Conservation (phyloP, 495 filamentous ascomycete species). For the Neurospora terricola region DNA sequence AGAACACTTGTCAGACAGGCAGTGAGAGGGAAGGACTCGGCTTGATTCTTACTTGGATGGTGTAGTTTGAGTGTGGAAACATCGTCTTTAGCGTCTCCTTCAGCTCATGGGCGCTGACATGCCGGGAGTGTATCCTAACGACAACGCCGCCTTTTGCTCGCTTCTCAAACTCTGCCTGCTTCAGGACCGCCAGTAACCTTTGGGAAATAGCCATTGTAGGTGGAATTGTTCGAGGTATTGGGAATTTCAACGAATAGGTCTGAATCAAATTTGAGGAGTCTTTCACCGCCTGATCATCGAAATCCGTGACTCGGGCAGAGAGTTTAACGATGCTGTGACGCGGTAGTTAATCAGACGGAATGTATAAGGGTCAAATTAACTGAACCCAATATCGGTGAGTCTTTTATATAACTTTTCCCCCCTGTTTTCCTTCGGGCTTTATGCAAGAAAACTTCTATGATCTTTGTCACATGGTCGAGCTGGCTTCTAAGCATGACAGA, state of each 20-base stretch:
- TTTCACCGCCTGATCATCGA: neutral
- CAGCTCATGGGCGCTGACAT: neutral
- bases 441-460: no score
- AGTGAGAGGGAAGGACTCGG: neutral
- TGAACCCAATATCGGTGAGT: no score
- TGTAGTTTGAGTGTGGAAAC: neutral
- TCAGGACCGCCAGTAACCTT: neutral
- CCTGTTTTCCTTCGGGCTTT: no score
- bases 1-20: neutral
- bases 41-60: neutral
- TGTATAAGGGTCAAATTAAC: no score
- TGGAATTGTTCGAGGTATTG: neutral
- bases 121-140: neutral
- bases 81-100: neutral
- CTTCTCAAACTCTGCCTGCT: neutral
- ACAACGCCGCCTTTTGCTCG: neutral
- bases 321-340: no score
- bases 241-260: neutral
- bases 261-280: neutral
- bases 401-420: no score
- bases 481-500: no score
- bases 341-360: no score
- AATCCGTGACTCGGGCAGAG: neutral
- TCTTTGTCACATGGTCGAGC: no score
- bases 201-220: neutral